phyloP scores from a whole-genome alignment of 805 yeast species.

The Suhomyces vadensis region DNA sequence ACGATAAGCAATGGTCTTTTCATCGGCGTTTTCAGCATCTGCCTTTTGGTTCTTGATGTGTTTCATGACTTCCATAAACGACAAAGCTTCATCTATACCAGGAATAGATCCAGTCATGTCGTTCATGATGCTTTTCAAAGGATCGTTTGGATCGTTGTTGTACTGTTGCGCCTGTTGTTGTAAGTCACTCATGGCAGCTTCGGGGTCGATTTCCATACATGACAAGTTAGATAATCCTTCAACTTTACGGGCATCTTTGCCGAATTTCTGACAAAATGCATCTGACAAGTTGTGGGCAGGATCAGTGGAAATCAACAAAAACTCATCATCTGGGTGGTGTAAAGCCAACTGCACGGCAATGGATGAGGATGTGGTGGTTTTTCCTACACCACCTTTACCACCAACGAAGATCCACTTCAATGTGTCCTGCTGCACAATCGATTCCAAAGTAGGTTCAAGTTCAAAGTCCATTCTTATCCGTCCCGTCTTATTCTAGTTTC shows the following conservation, averaged over 20 bases:
- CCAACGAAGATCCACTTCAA: conserved; percentile 98
- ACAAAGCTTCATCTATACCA: conserved; percentile 97
- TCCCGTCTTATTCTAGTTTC: background rate
- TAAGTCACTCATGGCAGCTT: conserved; percentile 88
- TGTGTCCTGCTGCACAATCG: conserved; percentile 60
- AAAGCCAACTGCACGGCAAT: conserved; percentile 92
- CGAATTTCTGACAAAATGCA: conserved; percentile 97
- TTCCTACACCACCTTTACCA: conserved; percentile 99
- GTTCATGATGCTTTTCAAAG: conserved; percentile 73
- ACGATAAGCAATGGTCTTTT: conserved; percentile 48
- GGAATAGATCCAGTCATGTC: conserved; percentile 95
- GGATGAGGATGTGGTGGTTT: conserved; percentile 95
- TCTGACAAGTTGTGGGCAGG: conserved; percentile 98
- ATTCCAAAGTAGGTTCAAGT: conserved; percentile 71
- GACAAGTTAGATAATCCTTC: conserved; percentile 85
- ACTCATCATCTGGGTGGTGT: conserved; percentile 75
- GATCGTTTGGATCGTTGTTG: conserved; percentile 57
- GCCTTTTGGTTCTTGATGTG: conserved; percentile 79
- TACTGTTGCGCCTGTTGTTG: conserved; percentile 58
- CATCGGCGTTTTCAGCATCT: conserved; percentile 26
- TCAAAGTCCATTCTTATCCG: conserved; percentile 54
- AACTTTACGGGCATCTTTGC: conserved; percentile 93
- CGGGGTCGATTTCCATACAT: conserved; percentile 98
- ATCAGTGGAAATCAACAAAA: conserved; percentile 90
- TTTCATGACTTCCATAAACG: conserved; percentile 96